phyloP scores from a whole-genome alignment of 306 rosid species.

The Medicago lupulina region DNA sequence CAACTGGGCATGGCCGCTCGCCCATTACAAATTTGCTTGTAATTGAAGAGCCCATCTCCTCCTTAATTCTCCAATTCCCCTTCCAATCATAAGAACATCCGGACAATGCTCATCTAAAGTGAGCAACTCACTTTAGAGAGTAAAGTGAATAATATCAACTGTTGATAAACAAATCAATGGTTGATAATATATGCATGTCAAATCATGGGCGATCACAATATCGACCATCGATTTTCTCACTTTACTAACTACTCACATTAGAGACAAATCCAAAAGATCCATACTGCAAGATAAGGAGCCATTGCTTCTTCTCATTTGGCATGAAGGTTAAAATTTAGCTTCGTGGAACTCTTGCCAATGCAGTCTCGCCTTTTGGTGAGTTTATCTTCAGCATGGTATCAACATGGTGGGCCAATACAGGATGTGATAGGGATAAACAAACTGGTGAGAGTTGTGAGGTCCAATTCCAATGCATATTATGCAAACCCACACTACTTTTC shows the following conservation, averaged over 20 bases:
- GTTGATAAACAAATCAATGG: too few relatives aligned
- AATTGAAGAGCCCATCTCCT: conserved; percentile 24
- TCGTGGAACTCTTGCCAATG: conserved; percentile 27
- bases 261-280: conserved; percentile 1
- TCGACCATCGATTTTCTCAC: background rate
- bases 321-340: conserved; percentile 29
- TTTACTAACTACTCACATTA: background rate
- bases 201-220: background rate
- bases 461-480: conserved; percentile 30
- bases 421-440: conserved; percentile 17
- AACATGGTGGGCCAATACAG: background rate
- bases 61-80: conserved; percentile 21
- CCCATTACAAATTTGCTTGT: conserved; percentile 26
- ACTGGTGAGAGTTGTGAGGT: conserved; percentile 15
- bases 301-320: conserved; percentile 31
- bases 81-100: conserved; percentile 15
- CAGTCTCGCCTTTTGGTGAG: conserved; percentile 18
- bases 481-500: conserved; percentile 22
- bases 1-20: background rate
- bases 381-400: conserved; percentile 7
- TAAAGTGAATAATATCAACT: too few relatives aligned
- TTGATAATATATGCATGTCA: too few relatives aligned
- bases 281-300: conserved; percentile 19
- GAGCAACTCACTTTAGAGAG: background rate
- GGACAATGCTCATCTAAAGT: background rate